Conservation (phyloP, 2,329 filamentous ascomycete genomes). For the Coniochaeta sp. region DNA sequence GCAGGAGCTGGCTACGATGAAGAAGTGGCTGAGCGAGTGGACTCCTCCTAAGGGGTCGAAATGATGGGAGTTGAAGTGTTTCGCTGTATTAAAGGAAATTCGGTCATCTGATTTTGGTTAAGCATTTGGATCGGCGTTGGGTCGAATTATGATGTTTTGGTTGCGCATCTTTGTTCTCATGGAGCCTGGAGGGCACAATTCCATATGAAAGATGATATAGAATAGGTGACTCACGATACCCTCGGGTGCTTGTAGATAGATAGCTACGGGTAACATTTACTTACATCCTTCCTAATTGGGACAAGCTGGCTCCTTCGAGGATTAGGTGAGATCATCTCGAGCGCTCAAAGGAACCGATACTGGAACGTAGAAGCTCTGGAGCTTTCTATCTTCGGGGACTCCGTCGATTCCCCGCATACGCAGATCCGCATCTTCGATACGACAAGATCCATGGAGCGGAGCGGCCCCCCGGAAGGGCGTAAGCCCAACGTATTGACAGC, state of each 20-base stretch:
- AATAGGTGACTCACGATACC: neutral
- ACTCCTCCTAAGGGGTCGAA: neutral
- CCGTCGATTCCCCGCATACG: no score
- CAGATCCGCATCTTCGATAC: no score
- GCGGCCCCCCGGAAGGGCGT: no score
- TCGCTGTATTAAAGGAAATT: neutral
- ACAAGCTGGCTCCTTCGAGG: neutral
- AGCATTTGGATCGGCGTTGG: neutral
- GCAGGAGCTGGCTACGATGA: neutral
- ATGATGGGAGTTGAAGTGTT: neutral
- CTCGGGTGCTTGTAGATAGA: neutral
- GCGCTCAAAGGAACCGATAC: neutral
- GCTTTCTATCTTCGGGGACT: no score
- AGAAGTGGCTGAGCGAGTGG: constrained; percentile 4
- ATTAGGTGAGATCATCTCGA: neutral
- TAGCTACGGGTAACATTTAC: neutral
- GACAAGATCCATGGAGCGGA: no score
- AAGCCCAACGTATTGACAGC: no score
- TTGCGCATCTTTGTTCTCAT: neutral
- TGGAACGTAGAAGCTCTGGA: neutral
- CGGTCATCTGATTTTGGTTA: neutral
- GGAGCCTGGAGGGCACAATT: neutral
- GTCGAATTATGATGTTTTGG: neutral
- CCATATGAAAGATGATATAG: neutral
- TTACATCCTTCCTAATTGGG: neutral